These are phyloP conservation scores for Gymnopus androsaceus DNA, from an alignment of 1,284 basidiomycete genomes.

Conservation along the genomic window DNA sequence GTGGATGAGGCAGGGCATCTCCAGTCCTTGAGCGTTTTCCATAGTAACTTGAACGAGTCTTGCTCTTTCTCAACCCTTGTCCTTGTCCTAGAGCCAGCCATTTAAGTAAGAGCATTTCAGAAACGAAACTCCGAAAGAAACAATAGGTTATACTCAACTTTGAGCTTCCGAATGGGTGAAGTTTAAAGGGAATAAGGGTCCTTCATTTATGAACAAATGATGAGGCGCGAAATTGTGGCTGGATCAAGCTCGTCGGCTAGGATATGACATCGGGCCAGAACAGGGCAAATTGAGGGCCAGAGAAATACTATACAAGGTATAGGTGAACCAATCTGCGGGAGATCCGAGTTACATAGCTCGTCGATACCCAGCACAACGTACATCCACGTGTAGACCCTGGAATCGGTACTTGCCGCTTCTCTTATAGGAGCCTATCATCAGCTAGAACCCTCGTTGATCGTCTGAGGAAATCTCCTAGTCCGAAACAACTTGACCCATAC, in stretches of 20 bases:
- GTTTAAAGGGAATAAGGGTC: not conserved
- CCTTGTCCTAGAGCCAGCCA: not conserved
- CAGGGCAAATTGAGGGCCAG: not conserved
- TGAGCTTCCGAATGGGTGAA: too few species aligned
- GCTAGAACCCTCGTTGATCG: too few species aligned
- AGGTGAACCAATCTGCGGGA: not conserved
- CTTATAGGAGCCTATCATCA: too few species aligned
- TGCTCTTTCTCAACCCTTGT: too few species aligned
- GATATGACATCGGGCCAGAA: not conserved
- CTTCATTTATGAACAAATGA: not conserved
- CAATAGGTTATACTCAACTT: not conserved
- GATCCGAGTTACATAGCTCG: not conserved
- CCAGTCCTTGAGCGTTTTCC: constrained; percentile 1
- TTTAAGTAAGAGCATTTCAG: not conserved
- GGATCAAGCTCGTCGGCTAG: not conserved
- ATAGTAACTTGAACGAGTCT: not conserved
- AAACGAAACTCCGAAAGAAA: not conserved
- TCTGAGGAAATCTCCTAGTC: too few species aligned
- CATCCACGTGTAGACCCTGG: constrained; percentile 7
- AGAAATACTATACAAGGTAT: not conserved
- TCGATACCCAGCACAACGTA: not conserved
- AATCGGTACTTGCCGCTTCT: constrained; percentile 6
- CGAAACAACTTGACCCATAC: too few species aligned
- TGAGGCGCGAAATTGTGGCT: not conserved
- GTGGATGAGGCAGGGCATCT: constrained; percentile 21